Conservation (phyloP, 768 basidiomycete species). For the Pleurotus platypus region DNA sequence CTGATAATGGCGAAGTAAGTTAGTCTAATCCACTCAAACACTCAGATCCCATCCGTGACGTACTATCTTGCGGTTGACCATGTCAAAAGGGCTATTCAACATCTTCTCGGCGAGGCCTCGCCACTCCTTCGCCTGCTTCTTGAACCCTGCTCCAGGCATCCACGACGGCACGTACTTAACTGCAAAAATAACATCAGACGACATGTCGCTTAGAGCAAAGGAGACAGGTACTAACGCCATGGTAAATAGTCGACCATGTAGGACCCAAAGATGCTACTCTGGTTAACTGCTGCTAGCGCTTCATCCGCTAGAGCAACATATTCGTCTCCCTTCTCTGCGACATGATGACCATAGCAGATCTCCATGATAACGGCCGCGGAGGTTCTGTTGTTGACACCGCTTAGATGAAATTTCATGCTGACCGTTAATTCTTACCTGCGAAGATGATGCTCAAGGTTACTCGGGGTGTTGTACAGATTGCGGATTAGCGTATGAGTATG, state of each 20-base stretch:
- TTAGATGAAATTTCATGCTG: neutral
- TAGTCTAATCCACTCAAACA: slow-evolving; percentile 3
- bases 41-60: neutral
- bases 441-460: slow-evolving; percentile 5
- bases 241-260: slow-evolving; percentile 18
- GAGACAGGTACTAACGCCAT: neutral
- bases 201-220: slow-evolving; percentile 4
- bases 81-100: slow-evolving; percentile 30
- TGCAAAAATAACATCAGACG: slow-evolving; percentile 9
- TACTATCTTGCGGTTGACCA: slow-evolving; percentile 25
- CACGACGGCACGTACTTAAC: slow-evolving; percentile 42
- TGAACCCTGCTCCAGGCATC: slow-evolving; percentile 46
- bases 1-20: neutral
- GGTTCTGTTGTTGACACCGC: neutral
- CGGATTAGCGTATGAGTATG: slow-evolving; percentile 1
- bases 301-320: slow-evolving; percentile 21
- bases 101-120: slow-evolving; percentile 27
- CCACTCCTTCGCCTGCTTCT: slow-evolving; percentile 33
- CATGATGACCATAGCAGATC: slow-evolving; percentile 18
- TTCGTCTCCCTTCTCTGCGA: slow-evolving; percentile 18
- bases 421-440: neutral
- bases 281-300: slow-evolving; percentile 17
- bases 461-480: neutral
- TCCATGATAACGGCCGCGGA: slow-evolving; percentile 14
- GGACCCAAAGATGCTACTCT: slow-evolving; percentile 16